phyloP scores from a whole-genome alignment of 73 alveolate genomes.

The Uronychia binucleata region DNA sequence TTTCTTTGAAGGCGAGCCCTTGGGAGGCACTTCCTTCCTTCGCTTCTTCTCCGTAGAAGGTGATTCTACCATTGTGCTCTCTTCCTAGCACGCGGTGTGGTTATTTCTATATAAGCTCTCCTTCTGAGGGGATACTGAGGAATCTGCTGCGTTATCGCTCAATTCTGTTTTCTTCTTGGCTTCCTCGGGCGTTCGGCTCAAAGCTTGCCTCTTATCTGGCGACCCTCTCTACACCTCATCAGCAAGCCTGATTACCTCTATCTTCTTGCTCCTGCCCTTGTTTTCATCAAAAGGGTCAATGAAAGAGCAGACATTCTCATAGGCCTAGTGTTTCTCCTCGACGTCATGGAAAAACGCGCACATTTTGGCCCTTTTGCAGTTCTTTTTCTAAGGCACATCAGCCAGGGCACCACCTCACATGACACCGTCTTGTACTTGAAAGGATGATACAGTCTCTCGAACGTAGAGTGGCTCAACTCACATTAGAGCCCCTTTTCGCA shows the following conservation, averaged over 20 bases:
- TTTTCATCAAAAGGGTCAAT: not conserved
- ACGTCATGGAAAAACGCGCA: slow-evolving; percentile 60
- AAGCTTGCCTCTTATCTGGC: too few relatives aligned
- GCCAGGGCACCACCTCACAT: slow-evolving; percentile 27
- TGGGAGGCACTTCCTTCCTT: not conserved
- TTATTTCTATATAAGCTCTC: too few relatives aligned
- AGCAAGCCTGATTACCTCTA: too few relatives aligned
- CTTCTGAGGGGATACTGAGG: too few relatives aligned
- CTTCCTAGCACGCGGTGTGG: too few relatives aligned
- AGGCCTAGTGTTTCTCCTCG: slow-evolving; percentile 9
- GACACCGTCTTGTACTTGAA: slow-evolving; percentile 42
- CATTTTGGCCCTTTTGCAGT: slow-evolving; percentile 49
- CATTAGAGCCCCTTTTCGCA: slow-evolving; percentile 45
- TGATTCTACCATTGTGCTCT: too few relatives aligned
- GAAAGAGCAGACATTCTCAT: not conserved
- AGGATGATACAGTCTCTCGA: slow-evolving; percentile 64
- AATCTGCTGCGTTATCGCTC: too few relatives aligned
- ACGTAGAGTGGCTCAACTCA: slow-evolving; percentile 48
- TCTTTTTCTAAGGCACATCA: slow-evolving; percentile 14
- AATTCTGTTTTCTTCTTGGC: too few relatives aligned
- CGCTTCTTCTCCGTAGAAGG: too few relatives aligned
- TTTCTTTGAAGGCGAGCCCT: not conserved
- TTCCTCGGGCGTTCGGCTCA: too few relatives aligned
- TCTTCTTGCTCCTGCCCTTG: too few relatives aligned
- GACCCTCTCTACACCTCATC: too few relatives aligned